These are phyloP conservation scores for Papiliotrema nemorosa DNA, from an alignment of 1,284 basidiomycete genomes.

Conservation along the genomic window DNA sequence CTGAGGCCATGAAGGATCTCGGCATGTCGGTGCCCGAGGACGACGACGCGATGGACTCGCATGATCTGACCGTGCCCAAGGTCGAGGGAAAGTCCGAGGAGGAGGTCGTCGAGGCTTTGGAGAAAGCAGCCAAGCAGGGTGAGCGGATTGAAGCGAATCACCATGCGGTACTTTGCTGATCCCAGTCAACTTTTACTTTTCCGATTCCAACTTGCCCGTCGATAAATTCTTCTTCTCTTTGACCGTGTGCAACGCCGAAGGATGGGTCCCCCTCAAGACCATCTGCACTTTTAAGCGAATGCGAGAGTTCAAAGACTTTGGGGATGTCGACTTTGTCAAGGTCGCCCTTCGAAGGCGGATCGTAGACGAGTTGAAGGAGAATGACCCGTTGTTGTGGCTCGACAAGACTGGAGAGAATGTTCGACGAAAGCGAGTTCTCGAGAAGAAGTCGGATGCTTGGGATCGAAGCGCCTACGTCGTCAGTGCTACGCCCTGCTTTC, in stretches of 20 bases:
- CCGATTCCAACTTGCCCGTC: slow-evolving; percentile 90
- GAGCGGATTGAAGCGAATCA: slow-evolving; percentile 9
- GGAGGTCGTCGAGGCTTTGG: slow-evolving; percentile 32
- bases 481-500: slow-evolving; percentile 41
- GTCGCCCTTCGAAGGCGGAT: slow-evolving; percentile 58
- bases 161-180: not conserved
- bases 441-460: slow-evolving; percentile 62
- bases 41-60: slow-evolving; percentile 20
- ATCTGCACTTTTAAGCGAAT: slow-evolving; percentile 96
- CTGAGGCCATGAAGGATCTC: slow-evolving; percentile 14
- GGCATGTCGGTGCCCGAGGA: slow-evolving; percentile 3
- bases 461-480: slow-evolving; percentile 80
- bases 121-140: slow-evolving; percentile 41
- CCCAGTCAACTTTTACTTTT: slow-evolving; percentile 95
- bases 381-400: slow-evolving; percentile 68
- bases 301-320: slow-evolving; percentile 63
- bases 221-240: slow-evolving; percentile 98
- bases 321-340: slow-evolving; percentile 64
- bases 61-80: slow-evolving; percentile 16
- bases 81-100: slow-evolving; percentile 36
- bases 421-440: slow-evolving; percentile 65
- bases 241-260: slow-evolving; percentile 66
- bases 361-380: slow-evolving; percentile 23
- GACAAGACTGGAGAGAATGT: slow-evolving; percentile 66
- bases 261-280: slow-evolving; percentile 87